A percentile compares a stretch with the other conserved stretches of the same genome.
phyloP scores from a whole-genome alignment of 768 basidiomycete genomes.

The Leucosporidium creatinivorum region DNA sequence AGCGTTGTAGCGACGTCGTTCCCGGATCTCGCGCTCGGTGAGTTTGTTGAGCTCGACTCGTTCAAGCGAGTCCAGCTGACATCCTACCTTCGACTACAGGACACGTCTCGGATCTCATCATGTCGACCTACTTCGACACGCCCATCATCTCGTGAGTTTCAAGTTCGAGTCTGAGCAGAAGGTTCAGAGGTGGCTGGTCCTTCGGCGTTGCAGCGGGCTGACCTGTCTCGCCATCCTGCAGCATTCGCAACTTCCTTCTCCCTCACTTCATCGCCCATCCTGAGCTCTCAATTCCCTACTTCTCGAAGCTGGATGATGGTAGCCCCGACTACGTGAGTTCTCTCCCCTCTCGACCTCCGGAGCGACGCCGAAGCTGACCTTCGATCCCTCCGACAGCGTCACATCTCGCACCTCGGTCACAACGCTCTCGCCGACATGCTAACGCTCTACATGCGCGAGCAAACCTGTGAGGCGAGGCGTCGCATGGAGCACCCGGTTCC shows the following conservation, averaged over 20 bases:
- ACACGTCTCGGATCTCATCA: not conserved
- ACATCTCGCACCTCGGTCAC: slow-evolving; percentile 7
- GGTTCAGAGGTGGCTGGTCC: no score
- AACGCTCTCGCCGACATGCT: slow-evolving; percentile 16
- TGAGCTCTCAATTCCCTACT: slow-evolving; percentile 4
- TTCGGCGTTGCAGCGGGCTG: no score
- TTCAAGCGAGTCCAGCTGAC: no score
- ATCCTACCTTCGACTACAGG: no score
- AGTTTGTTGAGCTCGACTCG: not conserved
- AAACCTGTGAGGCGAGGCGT: slow-evolving; percentile 11
- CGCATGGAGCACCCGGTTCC: not conserved
- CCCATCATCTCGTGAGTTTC: slow-evolving; percentile 14
- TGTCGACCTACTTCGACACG: slow-evolving; percentile 18
- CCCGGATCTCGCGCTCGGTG: slow-evolving; percentile 6
- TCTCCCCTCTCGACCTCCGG: no score
- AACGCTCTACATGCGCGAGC: slow-evolving; percentile 14
- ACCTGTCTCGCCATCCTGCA: slow-evolving; percentile 4
- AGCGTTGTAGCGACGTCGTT: slow-evolving; percentile 25
- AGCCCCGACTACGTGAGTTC: not conserved
- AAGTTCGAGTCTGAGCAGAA: no score
- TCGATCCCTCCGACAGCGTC: slow-evolving; percentile 1
- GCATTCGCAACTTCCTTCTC: slow-evolving; percentile 27
- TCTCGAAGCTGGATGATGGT: not conserved
- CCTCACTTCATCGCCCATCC: slow-evolving; percentile 24
- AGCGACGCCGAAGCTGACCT: not conserved